These are phyloP conservation scores for Panus rudis DNA, from an alignment of 768 basidiomycete genomes.

Conservation along the genomic window DNA sequence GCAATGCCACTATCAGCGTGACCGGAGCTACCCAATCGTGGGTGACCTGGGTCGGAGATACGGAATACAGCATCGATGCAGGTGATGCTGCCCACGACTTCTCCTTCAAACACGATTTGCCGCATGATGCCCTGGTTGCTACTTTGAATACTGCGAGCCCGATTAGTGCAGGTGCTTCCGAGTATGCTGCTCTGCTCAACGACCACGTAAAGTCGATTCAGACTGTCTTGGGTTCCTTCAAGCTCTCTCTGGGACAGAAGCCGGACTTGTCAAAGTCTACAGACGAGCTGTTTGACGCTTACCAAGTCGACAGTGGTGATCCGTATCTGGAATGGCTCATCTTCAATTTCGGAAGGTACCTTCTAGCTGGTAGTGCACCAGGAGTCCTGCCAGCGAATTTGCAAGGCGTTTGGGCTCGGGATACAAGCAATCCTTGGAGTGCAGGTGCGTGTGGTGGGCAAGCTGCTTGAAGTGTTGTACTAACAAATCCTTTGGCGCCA, in stretches of 20 bases:
- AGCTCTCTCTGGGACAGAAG: slow-evolving; percentile 52
- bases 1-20: slow-evolving; percentile 39
- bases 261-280: slow-evolving; percentile 50
- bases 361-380: slow-evolving; percentile 55
- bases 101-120: slow-evolving; percentile 58
- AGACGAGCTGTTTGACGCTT: slow-evolving; percentile 46
- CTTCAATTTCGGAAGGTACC: slow-evolving; percentile 68
- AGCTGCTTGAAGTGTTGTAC: not conserved
- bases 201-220: too few relatives aligned
- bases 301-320: slow-evolving; percentile 49
- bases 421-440: slow-evolving; percentile 48
- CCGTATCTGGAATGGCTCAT: slow-evolving; percentile 66
- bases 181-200: slow-evolving; percentile 35
- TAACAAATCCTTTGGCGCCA: not conserved
- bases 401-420: slow-evolving; percentile 68
- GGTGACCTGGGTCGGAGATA: slow-evolving; percentile 71
- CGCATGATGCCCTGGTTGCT: slow-evolving; percentile 38
- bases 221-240: slow-evolving; percentile 42
- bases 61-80: slow-evolving; percentile 58
- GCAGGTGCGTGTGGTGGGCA: slow-evolving; percentile 37
- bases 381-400: slow-evolving; percentile 63
- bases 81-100: slow-evolving; percentile 50
- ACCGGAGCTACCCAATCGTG: slow-evolving; percentile 43
- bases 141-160: slow-evolving; percentile 23
- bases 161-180: slow-evolving; percentile 9